Base-by-base conservation (phyloP, 768 basidiomycete genomes). In the Leucosporidium creatinivorum region DNA sequence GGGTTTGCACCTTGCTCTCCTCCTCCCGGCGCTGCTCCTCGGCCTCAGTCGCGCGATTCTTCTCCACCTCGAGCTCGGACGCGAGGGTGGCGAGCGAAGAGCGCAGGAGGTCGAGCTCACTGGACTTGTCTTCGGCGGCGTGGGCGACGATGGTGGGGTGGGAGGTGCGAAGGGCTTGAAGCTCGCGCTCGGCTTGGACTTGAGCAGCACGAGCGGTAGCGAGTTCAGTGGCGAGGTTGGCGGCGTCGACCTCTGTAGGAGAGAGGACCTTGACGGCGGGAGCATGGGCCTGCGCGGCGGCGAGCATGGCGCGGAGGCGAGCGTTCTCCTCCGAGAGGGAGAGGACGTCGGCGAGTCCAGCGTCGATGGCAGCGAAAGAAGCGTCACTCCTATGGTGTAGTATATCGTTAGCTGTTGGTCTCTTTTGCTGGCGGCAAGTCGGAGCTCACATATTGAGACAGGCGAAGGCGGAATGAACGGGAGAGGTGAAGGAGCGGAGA, bases 1-100 rank as follows among this genome's bases (percentile, higher is more conserved):
- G 65, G n/a, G 63, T 73, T 15, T 66, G 58, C 3, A 73, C 72
- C 59, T 73, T 73, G 61, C 70, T 69, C 50, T 67, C 69, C 56
- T 70, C 72, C 36, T 52, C 66, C 5, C 44, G 19, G 6, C 66
- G 56, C n/a, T 64, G 58, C 25, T 56, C 48, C 54, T 73, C 70
- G 61, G 57, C 36, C n/a, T 54, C 44, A 36, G 48, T 33, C 12
- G 65, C 69, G 33, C 66, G 52, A 2, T 13, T 9, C 57, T 62
- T 62, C 63, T 70, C 66, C n/a, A 25, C 18, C 39, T 67, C 69
- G 66, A 70, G 69, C 39, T 67, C 59, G 25, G 39, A 48, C 0
- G 69, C 69, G 25, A 70, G 63, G 31, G 63, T 61, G n/a, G 63
- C 66, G 60, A 70, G 69, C 15, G 69, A 70, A 3, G 26, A 25